Conservation (phyloP, 805 yeast genomes). For the Metschnikowia corniflorae region DNA sequence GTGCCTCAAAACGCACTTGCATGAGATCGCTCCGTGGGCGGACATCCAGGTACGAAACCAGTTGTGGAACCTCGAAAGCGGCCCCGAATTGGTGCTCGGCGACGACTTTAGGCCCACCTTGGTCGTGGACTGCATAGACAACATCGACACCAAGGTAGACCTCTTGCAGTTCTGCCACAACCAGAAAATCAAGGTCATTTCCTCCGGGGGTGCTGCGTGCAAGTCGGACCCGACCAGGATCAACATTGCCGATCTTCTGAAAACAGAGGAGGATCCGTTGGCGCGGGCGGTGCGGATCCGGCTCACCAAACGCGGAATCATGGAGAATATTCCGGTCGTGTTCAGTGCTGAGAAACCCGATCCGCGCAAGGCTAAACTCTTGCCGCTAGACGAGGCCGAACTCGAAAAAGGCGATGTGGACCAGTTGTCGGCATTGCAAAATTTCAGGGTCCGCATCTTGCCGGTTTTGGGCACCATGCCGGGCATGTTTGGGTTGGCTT, state of each 20-base stretch:
- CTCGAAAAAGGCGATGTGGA: constrained; percentile 77
- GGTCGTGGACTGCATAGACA: constrained; percentile 94
- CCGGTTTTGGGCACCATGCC: constrained; percentile 98
- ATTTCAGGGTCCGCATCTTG: constrained; percentile 88
- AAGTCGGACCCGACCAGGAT: constrained; percentile 93
- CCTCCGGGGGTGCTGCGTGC: constrained; percentile 97
- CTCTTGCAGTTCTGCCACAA: constrained; percentile 68
- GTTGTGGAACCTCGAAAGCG: constrained; percentile 67
- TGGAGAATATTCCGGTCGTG: constrained; percentile 75
- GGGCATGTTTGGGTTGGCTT: constrained; percentile 88
- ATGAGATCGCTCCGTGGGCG: constrained; percentile 90
- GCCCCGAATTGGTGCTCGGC: constrained; percentile 55
- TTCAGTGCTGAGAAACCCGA: constrained; percentile 96
- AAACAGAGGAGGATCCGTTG: constrained; percentile 90
- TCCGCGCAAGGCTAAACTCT: constrained; percentile 81
- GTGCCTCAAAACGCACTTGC: constrained; percentile 65
- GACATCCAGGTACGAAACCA: constrained; percentile 72
- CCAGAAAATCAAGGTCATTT: constrained; percentile 61
- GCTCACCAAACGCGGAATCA: constrained; percentile 74
- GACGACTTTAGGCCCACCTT: constrained; percentile 59
- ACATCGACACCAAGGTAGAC: constrained; percentile 95
- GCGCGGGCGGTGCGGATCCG: constrained; percentile 84
- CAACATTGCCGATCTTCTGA: constrained; percentile 82
- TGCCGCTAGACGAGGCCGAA: constrained; percentile 84
- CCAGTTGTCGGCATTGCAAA: constrained; percentile 80